Evolutionary conservation across 768 basidiomycete genomes (phyloP).

Genomic region (Leccinellum albellum): DNA sequence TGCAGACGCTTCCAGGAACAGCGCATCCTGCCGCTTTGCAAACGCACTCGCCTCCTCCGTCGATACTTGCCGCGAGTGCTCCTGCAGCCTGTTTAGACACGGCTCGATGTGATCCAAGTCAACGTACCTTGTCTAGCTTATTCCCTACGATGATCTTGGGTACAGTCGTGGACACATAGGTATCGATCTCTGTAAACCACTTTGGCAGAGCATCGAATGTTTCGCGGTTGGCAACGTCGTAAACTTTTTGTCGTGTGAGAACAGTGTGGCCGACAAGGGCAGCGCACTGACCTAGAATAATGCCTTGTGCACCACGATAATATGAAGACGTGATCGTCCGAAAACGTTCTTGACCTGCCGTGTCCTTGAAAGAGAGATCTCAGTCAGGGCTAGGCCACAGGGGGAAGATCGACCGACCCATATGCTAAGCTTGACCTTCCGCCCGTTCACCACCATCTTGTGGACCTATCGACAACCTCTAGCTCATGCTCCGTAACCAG

Average conservation of each 20-base stretch:
- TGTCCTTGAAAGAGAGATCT: slow-evolving; percentile 53
- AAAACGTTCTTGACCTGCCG: slow-evolving; percentile 96
- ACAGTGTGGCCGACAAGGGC: not conserved
- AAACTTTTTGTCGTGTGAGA: slow-evolving; percentile 51
- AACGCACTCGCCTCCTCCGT: slow-evolving; percentile 75
- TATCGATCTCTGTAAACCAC: slow-evolving; percentile 93
- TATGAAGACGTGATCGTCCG: slow-evolving; percentile 93
- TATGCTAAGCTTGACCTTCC: slow-evolving; percentile 89
- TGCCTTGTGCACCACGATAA: slow-evolving; percentile 84
- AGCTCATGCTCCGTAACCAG: not conserved
- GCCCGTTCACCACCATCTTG: slow-evolving; percentile 81
- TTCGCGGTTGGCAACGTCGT: slow-evolving; percentile 90
- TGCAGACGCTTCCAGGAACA: slow-evolving; percentile 91
- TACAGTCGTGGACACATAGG: slow-evolving; percentile 80
- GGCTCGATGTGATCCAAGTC: not conserved
- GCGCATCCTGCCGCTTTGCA: slow-evolving; percentile 73
- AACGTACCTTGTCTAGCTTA: slow-evolving; percentile 83
- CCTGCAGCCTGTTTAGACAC: slow-evolving; percentile 41
- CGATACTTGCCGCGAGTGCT: slow-evolving; percentile 85
- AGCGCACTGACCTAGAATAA: slow-evolving; percentile 57
- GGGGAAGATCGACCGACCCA: slow-evolving; percentile 63
- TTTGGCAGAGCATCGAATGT: slow-evolving; percentile 92
- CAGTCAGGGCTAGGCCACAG: not conserved
- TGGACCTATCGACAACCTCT: slow-evolving; percentile 52
- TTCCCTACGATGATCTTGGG: slow-evolving; percentile 94